phyloP scores from a whole-genome alignment of 306 rosid species.

The Cucurbita pepo region DNA sequence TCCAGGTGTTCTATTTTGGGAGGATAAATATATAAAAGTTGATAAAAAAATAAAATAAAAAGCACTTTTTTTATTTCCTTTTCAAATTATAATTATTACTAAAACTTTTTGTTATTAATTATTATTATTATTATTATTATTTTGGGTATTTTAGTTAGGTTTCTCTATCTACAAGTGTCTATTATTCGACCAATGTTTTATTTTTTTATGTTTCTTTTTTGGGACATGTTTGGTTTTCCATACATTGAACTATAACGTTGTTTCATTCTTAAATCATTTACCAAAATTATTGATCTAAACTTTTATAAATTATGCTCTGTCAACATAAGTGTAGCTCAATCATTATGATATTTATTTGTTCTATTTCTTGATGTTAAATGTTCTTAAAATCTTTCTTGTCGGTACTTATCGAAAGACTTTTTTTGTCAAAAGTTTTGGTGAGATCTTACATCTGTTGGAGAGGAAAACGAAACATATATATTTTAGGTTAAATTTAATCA shows the following conservation, averaged over 20 bases:
- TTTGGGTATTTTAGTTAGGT: neutral
- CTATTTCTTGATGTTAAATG: too few relatives aligned
- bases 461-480: too few relatives aligned
- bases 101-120: neutral
- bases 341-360: too few relatives aligned
- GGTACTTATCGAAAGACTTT: too few relatives aligned
- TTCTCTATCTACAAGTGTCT: neutral
- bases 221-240: too few relatives aligned
- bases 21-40: neutral
- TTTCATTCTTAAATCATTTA: too few relatives aligned
- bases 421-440: too few relatives aligned
- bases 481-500: too few relatives aligned
- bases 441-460: too few relatives aligned
- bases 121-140: neutral
- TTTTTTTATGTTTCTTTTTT: too few relatives aligned
- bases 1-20: conserved; percentile 1
- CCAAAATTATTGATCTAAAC: neutral
- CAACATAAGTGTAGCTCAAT: neutral
- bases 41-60: neutral
- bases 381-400: too few relatives aligned
- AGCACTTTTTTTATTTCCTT: neutral
- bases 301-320: neutral
- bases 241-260: too few relatives aligned
- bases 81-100: neutral
- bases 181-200: neutral